Evolutionary conservation across 805 yeast species (phyloP), one percentile per base, ranked within the genome.

Genomic region (Metschnikowia koreensis): DNA sequence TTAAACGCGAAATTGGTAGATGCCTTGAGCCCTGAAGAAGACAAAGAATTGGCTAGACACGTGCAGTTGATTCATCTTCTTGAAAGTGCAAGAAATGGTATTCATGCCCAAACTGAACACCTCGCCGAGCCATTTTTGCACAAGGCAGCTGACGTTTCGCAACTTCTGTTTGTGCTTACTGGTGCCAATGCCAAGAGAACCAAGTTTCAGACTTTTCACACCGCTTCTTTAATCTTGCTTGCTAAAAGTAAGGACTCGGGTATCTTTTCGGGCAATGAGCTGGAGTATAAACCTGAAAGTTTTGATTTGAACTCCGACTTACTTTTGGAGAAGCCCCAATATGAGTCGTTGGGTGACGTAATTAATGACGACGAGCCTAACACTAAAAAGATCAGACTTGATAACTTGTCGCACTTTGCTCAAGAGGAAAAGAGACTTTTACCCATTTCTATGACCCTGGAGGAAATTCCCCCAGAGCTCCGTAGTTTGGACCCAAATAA

Each of bases 111-210:
- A 46, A 76, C 87, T 26, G 96, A 88, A 61, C 81, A 82, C 56
- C 65, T 83, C 34, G 76, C 86, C 1, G 67, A 77, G 22, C 82
- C 83, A 7, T 75, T 81, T 5, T 70, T 88, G 54, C 67, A 71
- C 1, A 78, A 77, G 54, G 89, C 84, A 1, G 79, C 81, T 41
- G 76, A 79, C 12, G 63, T 86, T 10, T 82, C 91, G 0, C 79
- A 81, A 1, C 75, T 90, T 44, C 71, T 80, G 46, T 80, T 85
- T 57, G 80, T 85, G 0, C 70, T 93, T 43, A 87, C 97, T 1
- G 98, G 98, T 58, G 88, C 94, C 50, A 84, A 84, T 59, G 97
- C 97, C 9, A 86, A 84, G 64, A 77, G 94, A 63, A 93, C 98
- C 4, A 88, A 88, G 66, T 89, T 74, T 66, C 98, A 93, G 69